A percentile compares a stretch with the other conserved stretches of the same genome.
phyloP scores from a whole-genome alignment of 1,139 yeast genomes.

The Taphrina communis region DNA sequence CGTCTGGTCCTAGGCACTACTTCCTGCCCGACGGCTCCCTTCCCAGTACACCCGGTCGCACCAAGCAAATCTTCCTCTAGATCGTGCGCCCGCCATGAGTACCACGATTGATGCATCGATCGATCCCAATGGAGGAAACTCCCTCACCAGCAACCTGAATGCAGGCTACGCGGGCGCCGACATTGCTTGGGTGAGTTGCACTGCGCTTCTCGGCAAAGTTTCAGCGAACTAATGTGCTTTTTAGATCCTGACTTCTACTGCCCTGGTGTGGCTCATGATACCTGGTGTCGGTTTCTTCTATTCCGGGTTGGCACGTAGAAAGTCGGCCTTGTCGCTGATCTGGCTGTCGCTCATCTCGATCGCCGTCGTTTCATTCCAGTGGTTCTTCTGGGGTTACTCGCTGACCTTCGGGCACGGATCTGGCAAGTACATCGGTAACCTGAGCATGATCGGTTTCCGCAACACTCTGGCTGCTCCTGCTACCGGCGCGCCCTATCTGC shows the following conservation, averaged over 20 bases:
- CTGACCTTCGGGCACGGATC: slow-evolving; percentile 77
- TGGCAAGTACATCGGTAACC: slow-evolving; percentile 79
- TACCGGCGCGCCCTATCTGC: slow-evolving; percentile 60
- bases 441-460: slow-evolving; percentile 78
- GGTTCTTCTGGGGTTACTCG: slow-evolving; percentile 98
- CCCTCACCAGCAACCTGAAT: slow-evolving; percentile 44
- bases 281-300: slow-evolving; percentile 94
- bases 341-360: slow-evolving; percentile 81
- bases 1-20: background rate
- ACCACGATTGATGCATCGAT: slow-evolving; percentile 11
- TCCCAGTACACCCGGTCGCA: background rate
- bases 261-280: slow-evolving; percentile 87
- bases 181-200: slow-evolving; percentile 54
- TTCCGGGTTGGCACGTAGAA: slow-evolving; percentile 90
- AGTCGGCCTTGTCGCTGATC: slow-evolving; percentile 85
- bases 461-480: slow-evolving; percentile 61
- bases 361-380: slow-evolving; percentile 83
- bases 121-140: slow-evolving; percentile 39
- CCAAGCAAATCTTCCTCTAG: background rate
- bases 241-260: slow-evolving; percentile 57
- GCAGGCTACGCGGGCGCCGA: slow-evolving; percentile 59
- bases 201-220: background rate
- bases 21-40: background rate
- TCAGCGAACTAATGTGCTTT: background rate
- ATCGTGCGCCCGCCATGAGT: background rate